Evolutionary conservation across 2,329 filamentous ascomycete species (phyloP).

Genomic region (Ophiostoma sp.): DNA sequence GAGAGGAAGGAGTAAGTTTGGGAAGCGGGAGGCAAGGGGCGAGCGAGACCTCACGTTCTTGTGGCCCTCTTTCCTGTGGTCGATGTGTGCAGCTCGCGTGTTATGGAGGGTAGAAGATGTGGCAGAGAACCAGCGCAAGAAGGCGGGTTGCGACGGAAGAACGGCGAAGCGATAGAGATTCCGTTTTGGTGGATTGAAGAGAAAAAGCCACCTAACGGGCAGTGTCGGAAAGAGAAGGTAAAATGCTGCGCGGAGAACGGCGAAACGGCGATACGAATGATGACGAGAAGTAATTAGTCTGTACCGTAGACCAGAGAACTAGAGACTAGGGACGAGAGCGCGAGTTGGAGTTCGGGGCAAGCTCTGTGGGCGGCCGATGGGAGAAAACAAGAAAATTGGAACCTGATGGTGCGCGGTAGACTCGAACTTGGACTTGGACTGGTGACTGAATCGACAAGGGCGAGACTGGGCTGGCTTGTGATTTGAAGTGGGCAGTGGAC

Average conservation of each 20-base stretch:
- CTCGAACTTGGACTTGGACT: background rate
- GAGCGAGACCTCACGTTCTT: conserved; percentile 21
- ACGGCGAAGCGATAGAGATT: conserved; percentile 43
- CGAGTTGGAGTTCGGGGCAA: background rate
- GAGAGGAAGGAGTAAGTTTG: background rate
- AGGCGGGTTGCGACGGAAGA: conserved; percentile 42
- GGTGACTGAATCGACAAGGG: conserved; percentile 7
- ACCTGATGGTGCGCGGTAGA: conserved; percentile 10
- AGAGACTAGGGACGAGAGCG: background rate
- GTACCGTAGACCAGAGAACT: background rate
- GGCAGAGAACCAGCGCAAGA: conserved; percentile 45
- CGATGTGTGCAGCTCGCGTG: conserved; percentile 26
- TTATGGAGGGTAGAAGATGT: conserved; percentile 52
- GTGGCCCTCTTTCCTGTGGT: conserved; percentile 19
- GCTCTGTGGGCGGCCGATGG: conserved; percentile 12
- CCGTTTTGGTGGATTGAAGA: conserved; percentile 45
- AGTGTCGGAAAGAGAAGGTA: conserved; percentile 13
- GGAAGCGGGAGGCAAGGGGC: conserved; percentile 14
- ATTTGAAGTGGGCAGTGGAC: background rate
- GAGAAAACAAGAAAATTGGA: conserved; percentile 4
- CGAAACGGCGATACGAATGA: conserved; percentile 10
- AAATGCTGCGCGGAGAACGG: background rate
- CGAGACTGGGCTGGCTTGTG: conserved; percentile 17
- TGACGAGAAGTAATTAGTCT: conserved; percentile 13
- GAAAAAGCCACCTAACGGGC: conserved; percentile 23